Conservation (phyloP, 2,329 filamentous ascomycete genomes). For the Talaromyces amestolkiae region DNA sequence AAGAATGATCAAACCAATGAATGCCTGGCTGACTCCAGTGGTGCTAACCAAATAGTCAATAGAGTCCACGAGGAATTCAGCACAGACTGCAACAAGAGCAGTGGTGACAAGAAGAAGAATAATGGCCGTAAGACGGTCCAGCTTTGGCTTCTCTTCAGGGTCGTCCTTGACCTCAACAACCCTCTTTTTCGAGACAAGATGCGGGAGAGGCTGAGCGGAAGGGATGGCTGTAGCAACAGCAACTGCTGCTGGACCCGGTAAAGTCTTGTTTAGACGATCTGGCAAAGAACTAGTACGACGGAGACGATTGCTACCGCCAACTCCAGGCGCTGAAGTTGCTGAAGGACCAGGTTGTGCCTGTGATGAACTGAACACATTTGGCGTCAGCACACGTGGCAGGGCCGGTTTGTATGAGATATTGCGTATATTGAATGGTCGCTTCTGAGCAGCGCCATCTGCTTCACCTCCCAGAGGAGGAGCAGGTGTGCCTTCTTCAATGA, state of each 20-base stretch:
- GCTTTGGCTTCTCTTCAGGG: slow-evolving; percentile 27
- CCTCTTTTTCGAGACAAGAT: slow-evolving; percentile 33
- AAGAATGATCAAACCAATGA: slow-evolving; percentile 69
- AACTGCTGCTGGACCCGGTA: slow-evolving; percentile 17
- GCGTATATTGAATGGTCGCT: slow-evolving; percentile 57
- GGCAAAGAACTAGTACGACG: slow-evolving; percentile 73
- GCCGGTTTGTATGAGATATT: slow-evolving; percentile 61
- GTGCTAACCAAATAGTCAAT: slow-evolving; percentile 63
- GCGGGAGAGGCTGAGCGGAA: slow-evolving; percentile 26
- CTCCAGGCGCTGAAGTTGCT: slow-evolving; percentile 22
- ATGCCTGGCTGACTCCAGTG: slow-evolving; percentile 59
- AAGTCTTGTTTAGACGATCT: slow-evolving; percentile 56
- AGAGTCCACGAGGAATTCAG: slow-evolving; percentile 67
- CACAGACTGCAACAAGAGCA: slow-evolving; percentile 64
- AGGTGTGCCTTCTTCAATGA: slow-evolving; percentile 10
- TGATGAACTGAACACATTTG: slow-evolving; percentile 60
- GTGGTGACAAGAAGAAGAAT: slow-evolving; percentile 64
- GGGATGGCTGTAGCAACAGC: slow-evolving; percentile 18
- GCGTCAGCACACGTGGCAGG: slow-evolving; percentile 65
- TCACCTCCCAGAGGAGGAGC: slow-evolving; percentile 3
- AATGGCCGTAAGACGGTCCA: slow-evolving; percentile 50
- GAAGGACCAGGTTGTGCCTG: slow-evolving; percentile 18
- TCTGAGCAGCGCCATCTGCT: slow-evolving; percentile 21
- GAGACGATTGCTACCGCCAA: slow-evolving; percentile 47
- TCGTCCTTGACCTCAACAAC: slow-evolving; percentile 46